phyloP scores from a whole-genome alignment of 176 grass and related monocot species.

The Olyra latifolia region DNA sequence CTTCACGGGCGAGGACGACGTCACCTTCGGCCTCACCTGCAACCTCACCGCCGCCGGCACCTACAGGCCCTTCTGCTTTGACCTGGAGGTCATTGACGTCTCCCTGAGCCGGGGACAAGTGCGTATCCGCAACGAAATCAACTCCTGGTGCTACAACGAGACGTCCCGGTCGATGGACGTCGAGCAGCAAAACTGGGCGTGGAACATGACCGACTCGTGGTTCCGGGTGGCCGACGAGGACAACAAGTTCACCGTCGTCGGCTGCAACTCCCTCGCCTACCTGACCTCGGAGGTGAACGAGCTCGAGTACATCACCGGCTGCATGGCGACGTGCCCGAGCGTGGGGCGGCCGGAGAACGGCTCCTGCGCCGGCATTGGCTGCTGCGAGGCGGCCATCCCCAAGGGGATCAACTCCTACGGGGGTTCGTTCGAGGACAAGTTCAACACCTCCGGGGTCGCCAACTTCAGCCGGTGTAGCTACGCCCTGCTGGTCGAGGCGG shows the following conservation, averaged over 20 bases:
- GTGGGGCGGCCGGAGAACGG: constrained; percentile 20
- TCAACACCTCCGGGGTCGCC: constrained; percentile 15
- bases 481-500: constrained; percentile 53
- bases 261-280: constrained; percentile 51
- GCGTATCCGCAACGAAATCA: not conserved
- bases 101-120: not conserved
- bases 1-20: constrained; percentile 18
- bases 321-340: constrained; percentile 29
- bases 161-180: not conserved
- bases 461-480: constrained; percentile 51
- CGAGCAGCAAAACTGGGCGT: accelerated
- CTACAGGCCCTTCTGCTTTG: not conserved
- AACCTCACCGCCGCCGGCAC: not conserved
- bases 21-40: constrained; percentile 34
- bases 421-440: not conserved
- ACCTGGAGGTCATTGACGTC: not conserved
- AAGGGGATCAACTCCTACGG: not conserved
- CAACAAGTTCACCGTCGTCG: constrained; percentile 47
- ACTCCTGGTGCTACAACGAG: constrained; percentile 28
- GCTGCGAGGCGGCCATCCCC: constrained; percentile 61
- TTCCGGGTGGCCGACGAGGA: constrained; percentile 21
- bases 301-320: constrained; percentile 19
- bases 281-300: not conserved
- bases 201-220: constrained; percentile 17
- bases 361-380: constrained; percentile 60